Percentiles rank a stretch among this genome's conserved stretches.
Evolutionary conservation across 352 stramenopile species (phyloP).

Genomic region (Pythium chondricola): DNA sequence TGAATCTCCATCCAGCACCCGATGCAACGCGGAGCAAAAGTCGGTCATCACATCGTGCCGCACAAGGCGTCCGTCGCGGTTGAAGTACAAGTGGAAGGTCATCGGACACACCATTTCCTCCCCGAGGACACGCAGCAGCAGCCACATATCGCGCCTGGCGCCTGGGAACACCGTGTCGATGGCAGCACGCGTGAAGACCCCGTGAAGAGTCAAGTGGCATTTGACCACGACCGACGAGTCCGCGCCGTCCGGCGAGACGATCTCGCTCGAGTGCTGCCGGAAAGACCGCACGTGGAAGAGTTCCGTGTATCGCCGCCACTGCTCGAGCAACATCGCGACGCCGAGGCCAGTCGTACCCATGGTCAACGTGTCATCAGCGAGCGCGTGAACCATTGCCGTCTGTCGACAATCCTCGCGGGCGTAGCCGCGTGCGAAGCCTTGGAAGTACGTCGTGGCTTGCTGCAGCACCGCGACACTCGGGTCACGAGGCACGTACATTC

Average conservation of each 20-base stretch:
- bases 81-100: conserved; percentile 27
- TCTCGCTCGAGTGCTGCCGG: conserved; percentile 9
- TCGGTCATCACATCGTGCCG: conserved; percentile 30
- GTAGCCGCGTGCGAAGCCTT: conserved; percentile 9
- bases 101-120: conserved; percentile 15
- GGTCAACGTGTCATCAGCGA: not conserved
- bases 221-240: not conserved
- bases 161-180: conserved; percentile 14
- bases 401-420: not conserved
- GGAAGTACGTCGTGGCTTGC: conserved; percentile 9
- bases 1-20: conserved; percentile 15
- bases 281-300: conserved; percentile 24
- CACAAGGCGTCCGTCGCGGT: conserved; percentile 15
- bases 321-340: not conserved
- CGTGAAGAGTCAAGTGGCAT: conserved; percentile 5
- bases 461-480: conserved; percentile 6
- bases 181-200: conserved; percentile 2
- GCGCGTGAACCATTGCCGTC: not conserved
- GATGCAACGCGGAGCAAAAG: conserved; percentile 28
- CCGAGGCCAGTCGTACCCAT: not conserved
- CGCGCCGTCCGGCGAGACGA: not conserved
- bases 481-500: conserved; percentile 3
- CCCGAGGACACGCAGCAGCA: conserved; percentile 7
- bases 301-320: conserved; percentile 26
- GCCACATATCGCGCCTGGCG: not conserved